Evolutionary conservation across 2,329 filamentous ascomycete species (phyloP), one percentile per base, ranked within the genome.

Genomic region (Trichoderma sp.): DNA sequence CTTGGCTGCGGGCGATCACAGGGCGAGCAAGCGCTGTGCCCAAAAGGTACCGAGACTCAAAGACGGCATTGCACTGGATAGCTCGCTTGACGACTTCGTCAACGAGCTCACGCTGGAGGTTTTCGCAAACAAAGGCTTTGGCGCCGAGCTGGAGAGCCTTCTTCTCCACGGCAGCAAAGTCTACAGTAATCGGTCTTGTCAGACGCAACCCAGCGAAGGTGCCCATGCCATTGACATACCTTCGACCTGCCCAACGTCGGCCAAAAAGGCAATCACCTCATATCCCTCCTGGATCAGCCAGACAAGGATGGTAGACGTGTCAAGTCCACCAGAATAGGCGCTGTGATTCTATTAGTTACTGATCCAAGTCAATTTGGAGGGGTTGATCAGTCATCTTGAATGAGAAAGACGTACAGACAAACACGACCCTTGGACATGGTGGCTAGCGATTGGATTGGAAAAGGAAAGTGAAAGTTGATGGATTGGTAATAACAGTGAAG

Each of bases 11-110:
- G 71, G 90, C 89, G 75, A 92, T 91, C 32, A 61, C 32, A 2
- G 58, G 58, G 32, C 90, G 87, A 74, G 90, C 90, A 71, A 92
- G 83, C 32, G 84, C 84, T 65, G 88, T 90, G 72, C 87, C 87
- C 74, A 78, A 75, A 9, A 81, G 76, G 68, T 81, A 82, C 28
- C 72, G 74, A 77, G 90, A 90, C 83, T 93, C 88, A 78, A 88
- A 90, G 77, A 88, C 85, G 72, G 86, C 87, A 76, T 89, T 88
- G 78, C 74, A 65, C n/a, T 55, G 43, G n/a, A 68, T 39, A 72
- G 92, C 92, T 69, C 88, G 91, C 85, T 90, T 93, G 84, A 91
- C 91, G 43, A 94, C 85, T 81, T 94, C 87, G 76, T 93, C 91
- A 73, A 95, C 86, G 78, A 95, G 93, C 81, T 93, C 91, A 15